These are phyloP conservation scores for Colletotrichum sp. DNA, from an alignment of 2,329 filamentous ascomycete genomes.

Conservation along the genomic window DNA sequence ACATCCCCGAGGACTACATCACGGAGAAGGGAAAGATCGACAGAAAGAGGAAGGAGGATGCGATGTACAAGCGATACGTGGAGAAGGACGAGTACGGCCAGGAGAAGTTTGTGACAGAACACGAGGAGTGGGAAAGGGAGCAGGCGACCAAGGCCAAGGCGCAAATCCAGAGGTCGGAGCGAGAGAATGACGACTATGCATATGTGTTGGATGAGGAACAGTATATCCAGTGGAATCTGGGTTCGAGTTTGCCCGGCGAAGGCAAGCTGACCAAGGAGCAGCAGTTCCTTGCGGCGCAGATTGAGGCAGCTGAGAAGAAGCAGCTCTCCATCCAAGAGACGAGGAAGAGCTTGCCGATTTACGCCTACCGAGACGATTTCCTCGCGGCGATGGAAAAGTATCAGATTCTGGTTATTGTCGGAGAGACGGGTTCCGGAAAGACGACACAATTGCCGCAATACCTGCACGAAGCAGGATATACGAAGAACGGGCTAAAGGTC, in stretches of 20 bases:
- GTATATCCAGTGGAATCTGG: constrained; percentile 83
- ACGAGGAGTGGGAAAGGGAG: constrained; percentile 95
- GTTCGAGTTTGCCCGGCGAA: constrained; percentile 75
- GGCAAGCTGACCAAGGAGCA: constrained; percentile 81
- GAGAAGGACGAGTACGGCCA: constrained; percentile 87
- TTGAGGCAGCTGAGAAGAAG: constrained; percentile 88
- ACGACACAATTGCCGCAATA: constrained; percentile 96
- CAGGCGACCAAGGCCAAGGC: constrained; percentile 87
- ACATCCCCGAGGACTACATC: constrained; percentile 93
- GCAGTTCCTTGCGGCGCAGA: constrained; percentile 76
- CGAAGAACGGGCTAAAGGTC: constrained; percentile 82
- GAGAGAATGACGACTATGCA: constrained; percentile 84
- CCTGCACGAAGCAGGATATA: constrained; percentile 88
- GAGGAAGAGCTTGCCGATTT: constrained; percentile 88
- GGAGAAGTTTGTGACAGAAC: constrained; percentile 89
- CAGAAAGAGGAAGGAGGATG: constrained; percentile 84
- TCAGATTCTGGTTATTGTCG: constrained; percentile 90
- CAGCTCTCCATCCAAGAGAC: constrained; percentile 90
- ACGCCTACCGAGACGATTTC: constrained; percentile 84
- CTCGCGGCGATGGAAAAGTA: constrained; percentile 85
- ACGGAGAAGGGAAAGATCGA: constrained; percentile 92
- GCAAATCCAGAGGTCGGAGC: constrained; percentile 78
- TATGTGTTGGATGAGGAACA: constrained; percentile 92
- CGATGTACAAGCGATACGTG: constrained; percentile 88
- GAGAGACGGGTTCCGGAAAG: constrained; percentile 94